These are phyloP conservation scores for Corylus avellana DNA, from an alignment of 306 rosid species.

Conservation along the genomic window DNA sequence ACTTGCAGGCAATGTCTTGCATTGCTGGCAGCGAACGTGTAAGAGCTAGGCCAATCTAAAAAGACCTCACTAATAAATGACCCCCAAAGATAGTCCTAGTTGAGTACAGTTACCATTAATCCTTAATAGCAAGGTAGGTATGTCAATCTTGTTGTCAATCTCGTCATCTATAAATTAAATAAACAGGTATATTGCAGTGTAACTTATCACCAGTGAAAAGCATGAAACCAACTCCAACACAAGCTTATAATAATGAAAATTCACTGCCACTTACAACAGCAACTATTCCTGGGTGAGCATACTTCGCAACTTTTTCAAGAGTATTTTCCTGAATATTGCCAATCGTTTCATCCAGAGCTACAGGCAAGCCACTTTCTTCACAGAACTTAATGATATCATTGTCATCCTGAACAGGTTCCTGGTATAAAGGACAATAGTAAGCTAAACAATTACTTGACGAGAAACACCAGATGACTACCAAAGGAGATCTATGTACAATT, in stretches of 20 bases:
- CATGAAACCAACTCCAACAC: not conserved
- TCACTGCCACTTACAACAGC: slow-evolving; percentile 66
- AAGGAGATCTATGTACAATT: not conserved
- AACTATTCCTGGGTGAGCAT: slow-evolving; percentile 80
- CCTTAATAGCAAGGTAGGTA: not conserved
- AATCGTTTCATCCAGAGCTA: slow-evolving; percentile 91
- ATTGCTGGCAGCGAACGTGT: not conserved
- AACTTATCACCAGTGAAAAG: not conserved
- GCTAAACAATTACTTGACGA: slow-evolving; percentile 2
- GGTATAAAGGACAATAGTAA: slow-evolving; percentile 30
- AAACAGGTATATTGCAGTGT: not conserved
- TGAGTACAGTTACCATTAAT: not conserved
- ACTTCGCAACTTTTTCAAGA: slow-evolving; percentile 62
- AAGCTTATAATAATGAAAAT: slow-evolving; percentile 4
- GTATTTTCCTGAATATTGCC: slow-evolving; percentile 62
- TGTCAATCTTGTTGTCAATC: not conserved
- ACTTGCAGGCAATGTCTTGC: not conserved
- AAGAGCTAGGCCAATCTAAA: not conserved
- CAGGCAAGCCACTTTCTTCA: slow-evolving; percentile 79
- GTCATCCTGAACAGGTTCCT: slow-evolving; percentile 91
- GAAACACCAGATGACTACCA: not conserved
- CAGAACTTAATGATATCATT: slow-evolving; percentile 78
- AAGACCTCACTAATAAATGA: not conserved
- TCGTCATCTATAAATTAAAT: not conserved
- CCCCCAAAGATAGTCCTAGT: not conserved